Base-by-base conservation (phyloP, 305 asterid genomes). In the Salvia sclarea region DNA sequence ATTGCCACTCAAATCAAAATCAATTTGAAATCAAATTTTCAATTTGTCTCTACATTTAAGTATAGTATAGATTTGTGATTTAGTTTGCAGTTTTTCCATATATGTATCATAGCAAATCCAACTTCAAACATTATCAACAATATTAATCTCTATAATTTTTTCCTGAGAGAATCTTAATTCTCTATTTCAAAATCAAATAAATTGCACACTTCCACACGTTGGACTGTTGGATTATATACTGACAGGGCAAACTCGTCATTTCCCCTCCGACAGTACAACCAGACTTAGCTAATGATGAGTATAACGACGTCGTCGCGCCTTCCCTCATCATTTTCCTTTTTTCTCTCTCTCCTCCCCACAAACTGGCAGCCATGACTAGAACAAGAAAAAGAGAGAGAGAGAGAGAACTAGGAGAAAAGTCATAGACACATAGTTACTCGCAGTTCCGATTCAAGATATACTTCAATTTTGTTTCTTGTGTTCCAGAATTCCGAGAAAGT, bases 211-310 rank as follows among this genome's bases (percentile, higher is more conserved):
- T 33, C 49, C 30, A 11, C 25, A 44, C 16, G 22, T 38, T 20
- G 49, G 17, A 22, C 6, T n/a, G 9, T 37, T 24, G 69, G 47
- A 40, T 11, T 21, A 0, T 30, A 47, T 47, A 30, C 12, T 0
- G 17, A 0, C 66, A 28, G 84, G 84, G 82, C 18, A 73, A 63
- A 70, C 0, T 20, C 44, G 84, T 58, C 75, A 52, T 24, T 38
- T 66, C 25, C 1, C 4, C 11, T 11, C 77, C 69, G 75, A 62
- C 79, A 73, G 50, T 49, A 71, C 79, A 74, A 57, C 76, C 30
- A 76, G 44, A 8, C 77, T 50, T 49, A 9, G 75, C 71, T 63
- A 69, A 28, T 45, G 67, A 6, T 31, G 50, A 73, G 0, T 33
- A 16, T 31, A 61, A 80, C 78, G 77, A 66, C 81, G 79, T 25